Percentiles rank a stretch among this genome's conserved stretches.
phyloP scores from a whole-genome alignment of 2,329 filamentous ascomycete genomes.

The Colletotrichum echinochloae region DNA sequence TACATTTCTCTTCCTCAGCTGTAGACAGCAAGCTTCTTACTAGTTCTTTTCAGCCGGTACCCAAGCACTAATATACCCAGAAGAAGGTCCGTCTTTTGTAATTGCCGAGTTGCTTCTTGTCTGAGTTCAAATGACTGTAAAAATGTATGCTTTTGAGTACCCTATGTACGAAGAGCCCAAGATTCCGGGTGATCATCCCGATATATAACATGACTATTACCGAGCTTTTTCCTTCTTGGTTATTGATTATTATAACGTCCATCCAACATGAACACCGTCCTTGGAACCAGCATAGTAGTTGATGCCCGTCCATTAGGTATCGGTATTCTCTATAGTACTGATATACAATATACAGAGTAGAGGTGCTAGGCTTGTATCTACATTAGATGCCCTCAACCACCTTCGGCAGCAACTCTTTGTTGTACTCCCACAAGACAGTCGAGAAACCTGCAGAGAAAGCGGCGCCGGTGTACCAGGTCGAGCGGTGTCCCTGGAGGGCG shows the following conservation, averaged over 20 bases:
- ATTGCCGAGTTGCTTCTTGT: background rate
- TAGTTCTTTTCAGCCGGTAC: background rate
- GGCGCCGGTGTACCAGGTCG: slow-evolving; percentile 60
- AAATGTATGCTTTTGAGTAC: background rate
- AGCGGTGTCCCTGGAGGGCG: slow-evolving; percentile 56
- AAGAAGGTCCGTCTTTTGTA: background rate
- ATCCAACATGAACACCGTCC: too few species aligned
- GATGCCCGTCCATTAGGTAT: too few species aligned
- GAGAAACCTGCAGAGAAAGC: slow-evolving; percentile 51
- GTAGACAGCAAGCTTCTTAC: background rate
- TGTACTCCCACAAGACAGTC: slow-evolving; percentile 51
- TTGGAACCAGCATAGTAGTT: too few species aligned
- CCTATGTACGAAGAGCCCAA: background rate
- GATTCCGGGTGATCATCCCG: background rate
- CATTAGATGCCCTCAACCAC: slow-evolving; percentile 24
- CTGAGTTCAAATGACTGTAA: background rate
- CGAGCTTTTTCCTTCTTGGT: background rate
- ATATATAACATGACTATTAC: background rate
- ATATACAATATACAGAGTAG: background rate
- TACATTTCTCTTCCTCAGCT: background rate
- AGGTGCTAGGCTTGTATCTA: too few species aligned
- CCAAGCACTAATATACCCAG: background rate
- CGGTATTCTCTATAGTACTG: background rate
- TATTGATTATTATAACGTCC: background rate
- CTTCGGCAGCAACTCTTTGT: slow-evolving; percentile 45